A percentile compares a stretch with the other conserved stretches of the same genome.
These are phyloP conservation scores for Trichoderma reesei DNA, from an alignment of 495 filamentous ascomycete species.

Conservation along the genomic window DNA sequence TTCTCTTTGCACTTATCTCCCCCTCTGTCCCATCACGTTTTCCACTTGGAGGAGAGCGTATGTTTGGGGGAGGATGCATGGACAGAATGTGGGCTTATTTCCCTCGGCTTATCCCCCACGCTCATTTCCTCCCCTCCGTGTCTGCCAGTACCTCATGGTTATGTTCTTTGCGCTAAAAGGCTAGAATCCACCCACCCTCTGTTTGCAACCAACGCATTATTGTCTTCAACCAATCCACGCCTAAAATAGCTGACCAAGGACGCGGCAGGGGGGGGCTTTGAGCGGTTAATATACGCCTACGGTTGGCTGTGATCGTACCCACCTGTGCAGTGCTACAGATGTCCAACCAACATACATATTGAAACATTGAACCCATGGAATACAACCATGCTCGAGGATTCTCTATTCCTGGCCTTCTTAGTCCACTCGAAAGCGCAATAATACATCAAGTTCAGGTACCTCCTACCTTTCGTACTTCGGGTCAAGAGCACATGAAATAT, in stretches of 20 bases:
- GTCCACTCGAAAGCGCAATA: not conserved
- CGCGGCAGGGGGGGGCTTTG: not conserved
- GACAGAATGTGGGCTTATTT: too few species aligned
- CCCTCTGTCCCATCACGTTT: too few species aligned
- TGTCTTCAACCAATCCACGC: not conserved
- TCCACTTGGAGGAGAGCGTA: too few species aligned
- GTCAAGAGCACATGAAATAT: too few species aligned
- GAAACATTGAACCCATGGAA: not conserved
- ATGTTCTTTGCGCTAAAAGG: not conserved
- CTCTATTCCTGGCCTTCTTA: not conserved
- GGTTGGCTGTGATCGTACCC: not conserved
- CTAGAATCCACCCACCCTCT: not conserved
- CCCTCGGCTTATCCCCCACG: too few species aligned
- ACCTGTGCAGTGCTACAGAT: not conserved
- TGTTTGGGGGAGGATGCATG: too few species aligned
- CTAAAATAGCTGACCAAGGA: not conserved
- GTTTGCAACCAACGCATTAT: not conserved
- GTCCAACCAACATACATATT: conserved; percentile 1
- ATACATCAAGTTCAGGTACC: too few species aligned
- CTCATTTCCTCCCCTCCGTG: too few species aligned
- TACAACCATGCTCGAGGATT: not conserved
- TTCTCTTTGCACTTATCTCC: too few species aligned
- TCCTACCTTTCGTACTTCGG: too few species aligned
- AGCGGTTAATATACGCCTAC: not conserved
- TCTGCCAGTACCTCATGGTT: too few species aligned